Evolutionary conservation across 257 asterid species (phyloP).

Genomic region (Anisodus acutangulus): DNA sequence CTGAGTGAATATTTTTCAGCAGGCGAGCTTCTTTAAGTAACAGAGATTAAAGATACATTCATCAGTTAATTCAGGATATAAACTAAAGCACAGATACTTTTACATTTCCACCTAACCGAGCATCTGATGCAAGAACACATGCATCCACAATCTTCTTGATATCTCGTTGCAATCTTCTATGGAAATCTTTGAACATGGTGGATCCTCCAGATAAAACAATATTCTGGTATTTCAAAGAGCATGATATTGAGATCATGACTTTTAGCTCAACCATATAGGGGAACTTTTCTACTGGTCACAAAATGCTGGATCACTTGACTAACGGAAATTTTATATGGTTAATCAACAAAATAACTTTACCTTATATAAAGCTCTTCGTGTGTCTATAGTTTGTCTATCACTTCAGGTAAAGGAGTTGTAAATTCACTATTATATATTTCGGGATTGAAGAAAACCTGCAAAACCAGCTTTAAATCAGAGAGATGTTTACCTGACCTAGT

Average conservation of each 20-base stretch:
- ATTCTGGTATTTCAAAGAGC: conserved; percentile 53
- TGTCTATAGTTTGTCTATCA: conserved; percentile 93
- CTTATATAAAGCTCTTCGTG: conserved; percentile 96
- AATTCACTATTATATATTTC: conserved; percentile 75
- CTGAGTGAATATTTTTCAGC: conserved; percentile 42
- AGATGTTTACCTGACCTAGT: conserved; percentile 1
- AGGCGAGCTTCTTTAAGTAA: background rate
- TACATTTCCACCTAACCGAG: conserved; percentile 65
- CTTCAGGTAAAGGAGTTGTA: conserved; percentile 81
- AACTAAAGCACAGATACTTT: conserved; percentile 44
- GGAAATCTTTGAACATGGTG: conserved; percentile 95
- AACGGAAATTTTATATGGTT: background rate
- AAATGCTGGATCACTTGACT: conserved; percentile 12
- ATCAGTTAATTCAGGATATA: background rate
- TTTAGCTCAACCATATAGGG: background rate
- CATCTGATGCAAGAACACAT: conserved; percentile 73
- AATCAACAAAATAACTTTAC: conserved; percentile 35
- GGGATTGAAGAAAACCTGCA: conserved; percentile 93
- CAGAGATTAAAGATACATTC: background rate
- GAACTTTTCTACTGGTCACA: background rate
- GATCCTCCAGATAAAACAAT: conserved; percentile 96
- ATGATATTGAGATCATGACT: background rate
- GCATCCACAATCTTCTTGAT: conserved; percentile 86
- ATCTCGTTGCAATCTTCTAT: conserved; percentile 86
- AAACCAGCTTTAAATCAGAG: conserved; percentile 4